Base-by-base conservation (phyloP, 2,329 filamentous ascomycete genomes). In the Septoria linicola region DNA sequence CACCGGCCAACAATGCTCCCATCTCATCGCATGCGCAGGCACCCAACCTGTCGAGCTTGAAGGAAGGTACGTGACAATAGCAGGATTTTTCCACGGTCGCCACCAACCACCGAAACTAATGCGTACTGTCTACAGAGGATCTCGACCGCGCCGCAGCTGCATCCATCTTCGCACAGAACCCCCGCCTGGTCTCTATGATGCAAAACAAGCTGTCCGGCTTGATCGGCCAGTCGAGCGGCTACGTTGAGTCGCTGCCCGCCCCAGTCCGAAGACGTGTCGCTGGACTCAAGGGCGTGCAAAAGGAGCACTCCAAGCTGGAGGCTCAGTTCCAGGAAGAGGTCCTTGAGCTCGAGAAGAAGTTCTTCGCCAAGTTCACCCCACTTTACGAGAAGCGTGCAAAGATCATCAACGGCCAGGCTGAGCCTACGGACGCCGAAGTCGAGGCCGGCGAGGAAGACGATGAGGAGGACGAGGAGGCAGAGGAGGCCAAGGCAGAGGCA, bases 301-400 rank as follows among this genome's bases (percentile, higher is more conserved):
- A 96, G 76, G 91, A 97, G 67, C 93, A 99, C 77, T 89, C 92
- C 56, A 96, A 97, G 78, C 85, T 99, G 65, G 95, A 99, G 80
- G 89, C 90, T 47, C 87, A 96, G 75, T 97, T 99, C 75, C 95
- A 99, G 73, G 91, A 97, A 74, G 95, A 97, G 76, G 91, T 99
- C 57, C 82, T 99, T 53, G 86, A 96, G 73, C 83, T 99, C 21
- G 93, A 99, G 81, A 99, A 99, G 83, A 96, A 96, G 78, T 99
- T 96, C 76, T 97, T 97, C 66, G 89, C 88, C 76, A 97, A 97
- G 77, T 99, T 96, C 77, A 95, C 89, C 48, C 93, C 93, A 55
- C 83, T 99, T 42, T 99, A 99, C 76, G 79, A 96, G 80, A 93
- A 93, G 80, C 91, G 93, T 73, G 83, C 91, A 57, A 81, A 85